Conservation (phyloP, 345 rosid genomes). For the Dipteronia dyeriana region DNA sequence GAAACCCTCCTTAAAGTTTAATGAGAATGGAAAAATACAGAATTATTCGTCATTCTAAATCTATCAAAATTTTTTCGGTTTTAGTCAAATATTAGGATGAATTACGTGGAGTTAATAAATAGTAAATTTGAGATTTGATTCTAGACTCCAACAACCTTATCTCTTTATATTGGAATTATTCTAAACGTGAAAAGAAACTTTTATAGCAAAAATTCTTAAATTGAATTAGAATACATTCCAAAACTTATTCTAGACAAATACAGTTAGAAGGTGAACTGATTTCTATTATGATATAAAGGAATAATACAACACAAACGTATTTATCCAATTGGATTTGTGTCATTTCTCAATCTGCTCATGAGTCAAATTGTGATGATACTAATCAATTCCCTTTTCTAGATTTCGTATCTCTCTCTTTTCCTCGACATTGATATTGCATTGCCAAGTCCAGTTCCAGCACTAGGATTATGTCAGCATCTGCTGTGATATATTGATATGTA, state of each 20-base stretch:
- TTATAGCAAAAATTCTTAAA: background rate
- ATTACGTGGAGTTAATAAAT: too few species aligned
- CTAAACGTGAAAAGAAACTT: too few species aligned
- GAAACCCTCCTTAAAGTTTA: too few species aligned
- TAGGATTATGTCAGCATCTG: too few species aligned
- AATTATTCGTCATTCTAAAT: too few species aligned
- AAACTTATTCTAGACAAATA: background rate
- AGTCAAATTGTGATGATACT: background rate
- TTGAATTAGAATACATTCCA: background rate
- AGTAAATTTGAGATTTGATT: background rate
- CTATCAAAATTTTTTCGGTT: background rate
- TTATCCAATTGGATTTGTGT: slow-evolving; percentile 15
- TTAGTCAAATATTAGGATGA: background rate
- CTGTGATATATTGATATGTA: too few species aligned
- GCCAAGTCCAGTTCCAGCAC: too few species aligned
- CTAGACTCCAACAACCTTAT: background rate
- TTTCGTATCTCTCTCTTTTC: too few species aligned
- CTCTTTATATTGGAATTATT: background rate
- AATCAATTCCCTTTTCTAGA: too few species aligned
- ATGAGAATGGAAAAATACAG: background rate
- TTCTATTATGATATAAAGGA: background rate
- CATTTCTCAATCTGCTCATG: background rate
- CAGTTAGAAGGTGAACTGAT: background rate
- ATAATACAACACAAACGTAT: background rate
- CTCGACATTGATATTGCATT: too few species aligned